Evolutionary conservation across 2,329 filamentous ascomycete genomes (phyloP), one percentile per base, ranked within the genome.

Genomic region (Talaromyces atroroseus): DNA sequence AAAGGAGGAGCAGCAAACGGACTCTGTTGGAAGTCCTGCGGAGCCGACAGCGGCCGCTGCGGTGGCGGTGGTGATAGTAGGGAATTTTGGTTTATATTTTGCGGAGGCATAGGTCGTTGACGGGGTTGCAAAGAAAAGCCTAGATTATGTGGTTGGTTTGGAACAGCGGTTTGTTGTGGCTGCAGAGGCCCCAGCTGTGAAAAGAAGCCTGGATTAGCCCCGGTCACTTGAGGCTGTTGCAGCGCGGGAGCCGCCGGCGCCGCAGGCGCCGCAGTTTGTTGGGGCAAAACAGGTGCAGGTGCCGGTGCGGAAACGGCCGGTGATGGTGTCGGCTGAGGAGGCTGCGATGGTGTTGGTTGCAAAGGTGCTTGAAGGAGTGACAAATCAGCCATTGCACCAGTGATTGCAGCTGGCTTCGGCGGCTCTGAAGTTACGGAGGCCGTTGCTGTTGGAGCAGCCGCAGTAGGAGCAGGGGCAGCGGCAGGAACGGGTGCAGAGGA

Each of bases 31-130:
- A 79, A 87, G 54, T 90, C 88, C 69, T 90, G 88, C 24, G 94
- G 92, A 40, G 94, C 92, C 42, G 92, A 96, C 12, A 94, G 80
- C 7, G 94, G 88, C 59, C 94, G 82, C 52, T 85, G 82, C 11
- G 91, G 90, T 18, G 89, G 90, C 7, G 91, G 90, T 7, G 91
- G 90, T 49, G 87, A 82, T 60, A 92, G 82, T 38, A 95, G 78
- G 18, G 84, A 83, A 40, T 82, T 78, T 50, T 78, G 80, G 57
- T 83, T 81, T 59, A 80, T 76, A 46, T 76, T 77, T 59, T 87
- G 84, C 49, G 90, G 88, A 38, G 87, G 81, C 58, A 84, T 76
- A 46, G 90, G 91, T 60, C 90, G 80, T 69, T 90, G 86, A 62
- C 90, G 72, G 47, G 80, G 74, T 64, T 61, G 74, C 58, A 76